phyloP scores from a whole-genome alignment of 2,329 filamentous ascomycete species.

The Periconia sp. region DNA sequence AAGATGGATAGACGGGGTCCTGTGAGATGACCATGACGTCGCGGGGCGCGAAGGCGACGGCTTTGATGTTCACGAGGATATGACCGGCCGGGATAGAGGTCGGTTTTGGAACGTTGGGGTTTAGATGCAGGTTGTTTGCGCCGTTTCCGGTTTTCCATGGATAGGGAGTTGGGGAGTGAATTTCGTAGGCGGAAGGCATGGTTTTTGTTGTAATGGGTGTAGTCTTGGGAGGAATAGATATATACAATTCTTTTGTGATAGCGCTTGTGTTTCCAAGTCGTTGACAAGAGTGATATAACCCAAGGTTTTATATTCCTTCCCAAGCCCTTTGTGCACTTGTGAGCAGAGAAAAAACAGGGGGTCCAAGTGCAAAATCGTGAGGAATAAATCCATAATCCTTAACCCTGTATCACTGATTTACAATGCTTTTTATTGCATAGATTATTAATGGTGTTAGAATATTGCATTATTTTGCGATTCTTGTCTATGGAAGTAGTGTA shows the following conservation, averaged over 20 bases:
- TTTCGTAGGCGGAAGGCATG: conserved; percentile 16
- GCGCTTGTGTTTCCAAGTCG: too few species aligned
- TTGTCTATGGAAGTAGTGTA: too few species aligned
- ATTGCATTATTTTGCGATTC: too few species aligned
- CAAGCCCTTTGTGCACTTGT: too few species aligned
- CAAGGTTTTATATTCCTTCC: too few species aligned
- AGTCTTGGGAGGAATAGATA: not conserved
- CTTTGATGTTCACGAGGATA: conserved; percentile 11
- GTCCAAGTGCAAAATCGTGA: too few species aligned
- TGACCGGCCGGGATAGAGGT: conserved; percentile 7
- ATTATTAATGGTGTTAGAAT: too few species aligned
- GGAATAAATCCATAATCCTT: too few species aligned
- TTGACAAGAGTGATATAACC: too few species aligned
- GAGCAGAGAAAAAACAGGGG: too few species aligned
- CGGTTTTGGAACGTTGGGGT: conserved; percentile 12
- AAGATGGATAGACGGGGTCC: conserved; percentile 3
- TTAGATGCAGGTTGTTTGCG: conserved; percentile 10
- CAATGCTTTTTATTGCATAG: too few species aligned
- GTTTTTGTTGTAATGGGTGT: not conserved
- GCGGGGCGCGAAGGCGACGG: conserved; percentile 12
- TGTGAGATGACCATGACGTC: conserved; percentile 13
- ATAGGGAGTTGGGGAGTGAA: conserved; percentile 5
- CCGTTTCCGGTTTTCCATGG: conserved; percentile 2
- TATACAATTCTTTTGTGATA: not conserved
- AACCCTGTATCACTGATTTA: too few species aligned